phyloP scores from a whole-genome alignment of 306 rosid genomes.

The Quercus dentata region DNA sequence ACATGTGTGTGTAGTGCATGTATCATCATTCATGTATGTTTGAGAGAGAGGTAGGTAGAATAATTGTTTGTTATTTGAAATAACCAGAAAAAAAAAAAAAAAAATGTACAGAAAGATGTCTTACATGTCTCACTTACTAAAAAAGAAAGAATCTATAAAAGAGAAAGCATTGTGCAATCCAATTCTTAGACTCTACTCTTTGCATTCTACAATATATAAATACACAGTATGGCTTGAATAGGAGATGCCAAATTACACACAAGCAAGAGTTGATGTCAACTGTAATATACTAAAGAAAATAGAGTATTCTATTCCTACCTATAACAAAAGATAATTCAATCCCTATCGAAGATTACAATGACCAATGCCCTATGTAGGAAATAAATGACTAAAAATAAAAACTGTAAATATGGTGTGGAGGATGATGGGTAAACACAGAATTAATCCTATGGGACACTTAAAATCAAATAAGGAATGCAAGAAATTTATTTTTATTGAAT shows the following conservation, averaged over 20 bases:
- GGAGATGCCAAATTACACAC: slow-evolving; percentile 31
- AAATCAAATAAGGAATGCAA: background rate
- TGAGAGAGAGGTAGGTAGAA: background rate
- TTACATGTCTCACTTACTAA: slow-evolving; percentile 21
- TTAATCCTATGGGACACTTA: slow-evolving; percentile 25
- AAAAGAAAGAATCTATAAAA: slow-evolving; percentile 19
- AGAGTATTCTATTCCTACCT: slow-evolving; percentile 27
- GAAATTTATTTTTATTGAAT: slow-evolving; percentile 17
- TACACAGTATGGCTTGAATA: slow-evolving; percentile 21
- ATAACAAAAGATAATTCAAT: slow-evolving; percentile 34
- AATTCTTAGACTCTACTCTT: background rate
- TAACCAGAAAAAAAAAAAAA: slow-evolving; percentile 14
- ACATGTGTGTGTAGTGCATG: no score
- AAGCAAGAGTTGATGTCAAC: slow-evolving; percentile 32
- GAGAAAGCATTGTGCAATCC: slow-evolving; percentile 3
- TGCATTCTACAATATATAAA: slow-evolving; percentile 12
- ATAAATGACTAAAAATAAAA: slow-evolving; percentile 15
- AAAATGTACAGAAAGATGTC: slow-evolving; percentile 28
- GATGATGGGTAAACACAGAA: slow-evolving; percentile 17
- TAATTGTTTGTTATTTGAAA: slow-evolving; percentile 27
- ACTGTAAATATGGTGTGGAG: slow-evolving; percentile 28
- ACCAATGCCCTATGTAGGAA: slow-evolving; percentile 38
- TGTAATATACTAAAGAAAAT: slow-evolving; percentile 18
- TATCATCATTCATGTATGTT: no score
- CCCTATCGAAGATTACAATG: slow-evolving; percentile 42